phyloP scores from a whole-genome alignment of 2,329 filamentous ascomycete species.

The Bipolaris gigantea region DNA sequence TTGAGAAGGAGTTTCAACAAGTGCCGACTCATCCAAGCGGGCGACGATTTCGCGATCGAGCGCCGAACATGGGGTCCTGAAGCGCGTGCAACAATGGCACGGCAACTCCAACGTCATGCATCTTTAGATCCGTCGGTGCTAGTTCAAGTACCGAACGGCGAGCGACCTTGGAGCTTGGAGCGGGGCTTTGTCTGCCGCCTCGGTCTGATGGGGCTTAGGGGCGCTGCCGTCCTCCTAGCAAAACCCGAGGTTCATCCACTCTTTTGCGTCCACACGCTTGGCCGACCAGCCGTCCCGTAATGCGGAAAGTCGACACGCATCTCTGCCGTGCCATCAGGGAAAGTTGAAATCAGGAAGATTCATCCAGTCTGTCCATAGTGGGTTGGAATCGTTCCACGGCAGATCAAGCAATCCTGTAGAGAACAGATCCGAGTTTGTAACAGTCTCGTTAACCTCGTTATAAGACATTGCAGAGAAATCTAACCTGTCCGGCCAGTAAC shows the following conservation, averaged over 20 bases:
- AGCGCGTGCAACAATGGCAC: conserved; percentile 4
- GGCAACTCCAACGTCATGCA: conserved; percentile 9
- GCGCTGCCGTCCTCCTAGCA: background rate
- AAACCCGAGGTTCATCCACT: conserved; percentile 4
- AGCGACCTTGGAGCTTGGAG: conserved; percentile 1
- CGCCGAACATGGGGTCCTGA: conserved; percentile 5
- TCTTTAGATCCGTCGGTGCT: conserved; percentile 6
- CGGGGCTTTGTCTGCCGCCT: conserved; percentile 7
- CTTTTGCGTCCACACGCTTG: background rate
- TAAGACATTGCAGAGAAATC: conserved; percentile 72
- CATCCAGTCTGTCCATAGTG: conserved; percentile 42
- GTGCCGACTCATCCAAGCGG: background rate
- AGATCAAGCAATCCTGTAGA: conserved; percentile 59
- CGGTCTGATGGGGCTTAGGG: conserved; percentile 7
- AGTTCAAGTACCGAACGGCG: conserved; percentile 8
- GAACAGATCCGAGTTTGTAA: conserved; percentile 65
- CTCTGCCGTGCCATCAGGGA: conserved; percentile 8
- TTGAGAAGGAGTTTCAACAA: conserved; percentile 3
- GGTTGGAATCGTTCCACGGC: conserved; percentile 58
- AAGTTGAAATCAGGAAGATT: conserved; percentile 40
- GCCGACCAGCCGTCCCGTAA: background rate
- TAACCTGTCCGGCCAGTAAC: conserved; percentile 42
- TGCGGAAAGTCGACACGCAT: background rate
- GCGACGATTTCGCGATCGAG: background rate
- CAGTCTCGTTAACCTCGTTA: conserved; percentile 66